Evolutionary conservation across 2,329 filamentous ascomycete species (phyloP).

Genomic region (Apiospora sp.): DNA sequence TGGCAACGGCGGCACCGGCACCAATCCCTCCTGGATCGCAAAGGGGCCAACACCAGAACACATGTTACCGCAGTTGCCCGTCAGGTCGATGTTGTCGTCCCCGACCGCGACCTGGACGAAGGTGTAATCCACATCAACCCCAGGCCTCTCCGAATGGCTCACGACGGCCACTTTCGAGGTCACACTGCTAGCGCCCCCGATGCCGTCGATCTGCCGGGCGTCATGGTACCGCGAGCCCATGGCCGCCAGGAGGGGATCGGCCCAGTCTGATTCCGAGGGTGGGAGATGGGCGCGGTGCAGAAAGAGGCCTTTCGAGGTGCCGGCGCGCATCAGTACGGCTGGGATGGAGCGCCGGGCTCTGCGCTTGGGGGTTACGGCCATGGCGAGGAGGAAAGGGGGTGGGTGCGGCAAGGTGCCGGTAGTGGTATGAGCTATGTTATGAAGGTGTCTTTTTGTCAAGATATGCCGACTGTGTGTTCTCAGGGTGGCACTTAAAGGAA

Average conservation of each 20-base stretch:
- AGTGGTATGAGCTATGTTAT: background rate
- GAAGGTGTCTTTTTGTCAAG: background rate
- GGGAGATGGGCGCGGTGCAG: constrained; percentile 64
- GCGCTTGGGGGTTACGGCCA: background rate
- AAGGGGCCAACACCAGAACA: constrained; percentile 67
- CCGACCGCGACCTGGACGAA: constrained; percentile 69
- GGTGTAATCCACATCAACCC: constrained; percentile 66
- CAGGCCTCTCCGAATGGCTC: constrained; percentile 46
- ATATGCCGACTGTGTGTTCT: rapidly evolving
- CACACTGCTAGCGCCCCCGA: constrained; percentile 67
- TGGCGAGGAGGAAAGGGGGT: background rate
- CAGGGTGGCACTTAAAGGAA: background rate
- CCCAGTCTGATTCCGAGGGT: constrained; percentile 52
- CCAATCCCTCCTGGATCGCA: constrained; percentile 60
- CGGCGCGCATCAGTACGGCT: constrained; percentile 63
- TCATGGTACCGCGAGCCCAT: constrained; percentile 64
- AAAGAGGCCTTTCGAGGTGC: constrained; percentile 69
- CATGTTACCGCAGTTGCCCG: constrained; percentile 71
- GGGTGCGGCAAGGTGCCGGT: background rate
- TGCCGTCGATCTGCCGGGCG: constrained; percentile 67
- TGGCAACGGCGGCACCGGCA: constrained; percentile 26
- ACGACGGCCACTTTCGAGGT: constrained; percentile 70
- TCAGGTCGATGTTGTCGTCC: constrained; percentile 61
- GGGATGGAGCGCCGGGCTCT: constrained; percentile 6
- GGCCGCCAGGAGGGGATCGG: constrained; percentile 58